These are phyloP conservation scores for Apiospora aurea DNA, from an alignment of 2,329 filamentous ascomycete species.

Conservation along the genomic window DNA sequence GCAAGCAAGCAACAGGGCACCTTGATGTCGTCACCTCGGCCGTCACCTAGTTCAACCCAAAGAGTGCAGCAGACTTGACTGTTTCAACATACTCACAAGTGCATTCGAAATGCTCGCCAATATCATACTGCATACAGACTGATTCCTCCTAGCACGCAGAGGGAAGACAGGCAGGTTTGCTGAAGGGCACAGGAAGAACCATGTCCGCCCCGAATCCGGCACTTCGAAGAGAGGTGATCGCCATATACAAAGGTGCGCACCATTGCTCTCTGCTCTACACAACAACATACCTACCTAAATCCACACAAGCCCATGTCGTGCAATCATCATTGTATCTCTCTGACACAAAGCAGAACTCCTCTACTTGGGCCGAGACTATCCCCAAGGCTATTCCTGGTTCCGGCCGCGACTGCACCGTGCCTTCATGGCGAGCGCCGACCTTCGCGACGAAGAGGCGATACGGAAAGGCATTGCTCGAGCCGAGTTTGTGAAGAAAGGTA, in stretches of 20 bases:
- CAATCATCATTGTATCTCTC: neutral
- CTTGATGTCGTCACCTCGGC: conserved; percentile 13
- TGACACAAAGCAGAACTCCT: conserved; percentile 74
- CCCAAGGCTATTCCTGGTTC: conserved; percentile 83
- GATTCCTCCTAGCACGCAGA: neutral
- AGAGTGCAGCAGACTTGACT: neutral
- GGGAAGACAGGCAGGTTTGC: neutral
- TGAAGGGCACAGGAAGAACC: neutral
- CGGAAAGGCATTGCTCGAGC: conserved; percentile 76
- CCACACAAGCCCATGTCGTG: too few species aligned
- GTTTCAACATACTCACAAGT: neutral
- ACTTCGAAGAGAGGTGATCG: conserved; percentile 80
- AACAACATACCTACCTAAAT: neutral
- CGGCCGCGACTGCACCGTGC: conserved; percentile 82
- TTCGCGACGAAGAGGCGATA: conserved; percentile 79
- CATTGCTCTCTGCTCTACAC: neutral
- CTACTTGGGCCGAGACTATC: conserved; percentile 84
- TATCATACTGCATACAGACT: neutral
- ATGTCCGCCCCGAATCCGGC: conserved; percentile 55
- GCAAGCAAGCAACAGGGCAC: neutral
- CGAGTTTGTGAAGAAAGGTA: conserved; percentile 91
- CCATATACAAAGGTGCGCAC: conserved; percentile 81
- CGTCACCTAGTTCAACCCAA: neutral
- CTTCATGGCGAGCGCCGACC: conserved; percentile 76
- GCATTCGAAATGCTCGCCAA: neutral